Conservation (phyloP, 495 filamentous ascomycete genomes). For the Penicillium lividum region DNA sequence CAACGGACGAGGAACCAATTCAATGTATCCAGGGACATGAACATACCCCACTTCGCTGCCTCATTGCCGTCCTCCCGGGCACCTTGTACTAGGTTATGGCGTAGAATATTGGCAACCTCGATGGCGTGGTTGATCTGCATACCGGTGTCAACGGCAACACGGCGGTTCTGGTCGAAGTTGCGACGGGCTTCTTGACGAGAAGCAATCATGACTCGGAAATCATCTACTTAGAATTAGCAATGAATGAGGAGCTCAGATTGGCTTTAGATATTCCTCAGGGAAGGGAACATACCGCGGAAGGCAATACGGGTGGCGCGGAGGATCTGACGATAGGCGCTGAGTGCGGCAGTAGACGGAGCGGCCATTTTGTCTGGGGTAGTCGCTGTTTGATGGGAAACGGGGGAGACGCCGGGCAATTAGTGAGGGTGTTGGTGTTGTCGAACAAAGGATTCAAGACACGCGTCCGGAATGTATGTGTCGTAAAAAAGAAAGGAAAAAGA, state of each 20-base stretch:
- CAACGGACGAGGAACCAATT: neutral
- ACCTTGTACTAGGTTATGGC: slow-evolving; percentile 88
- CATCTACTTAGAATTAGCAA: slow-evolving; percentile 53
- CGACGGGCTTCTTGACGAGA: slow-evolving; percentile 69
- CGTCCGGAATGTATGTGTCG: no score
- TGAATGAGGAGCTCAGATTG: neutral
- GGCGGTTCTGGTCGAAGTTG: slow-evolving; percentile 66
- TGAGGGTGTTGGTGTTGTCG: neutral
- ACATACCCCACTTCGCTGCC: slow-evolving; percentile 65
- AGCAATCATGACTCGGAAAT: slow-evolving; percentile 62
- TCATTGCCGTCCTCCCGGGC: slow-evolving; percentile 52
- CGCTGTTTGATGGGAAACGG: slow-evolving; percentile 1
- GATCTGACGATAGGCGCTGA: slow-evolving; percentile 78
- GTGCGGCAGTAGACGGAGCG: slow-evolving; percentile 53
- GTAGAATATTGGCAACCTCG: slow-evolving; percentile 77
- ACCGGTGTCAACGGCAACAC: slow-evolving; percentile 51
- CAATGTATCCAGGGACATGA: no score
- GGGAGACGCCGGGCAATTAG: neutral
- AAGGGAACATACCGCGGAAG: slow-evolving; percentile 66
- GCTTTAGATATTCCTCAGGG: neutral
- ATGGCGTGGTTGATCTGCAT: slow-evolving; percentile 72
- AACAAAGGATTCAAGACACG: neutral
- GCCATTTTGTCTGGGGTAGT: slow-evolving; percentile 20
- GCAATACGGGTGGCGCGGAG: slow-evolving; percentile 80
- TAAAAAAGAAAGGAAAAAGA: neutral